These are phyloP conservation scores for Geotrichum reessii DNA, from an alignment of 1,139 yeast genomes.

Conservation along the genomic window DNA sequence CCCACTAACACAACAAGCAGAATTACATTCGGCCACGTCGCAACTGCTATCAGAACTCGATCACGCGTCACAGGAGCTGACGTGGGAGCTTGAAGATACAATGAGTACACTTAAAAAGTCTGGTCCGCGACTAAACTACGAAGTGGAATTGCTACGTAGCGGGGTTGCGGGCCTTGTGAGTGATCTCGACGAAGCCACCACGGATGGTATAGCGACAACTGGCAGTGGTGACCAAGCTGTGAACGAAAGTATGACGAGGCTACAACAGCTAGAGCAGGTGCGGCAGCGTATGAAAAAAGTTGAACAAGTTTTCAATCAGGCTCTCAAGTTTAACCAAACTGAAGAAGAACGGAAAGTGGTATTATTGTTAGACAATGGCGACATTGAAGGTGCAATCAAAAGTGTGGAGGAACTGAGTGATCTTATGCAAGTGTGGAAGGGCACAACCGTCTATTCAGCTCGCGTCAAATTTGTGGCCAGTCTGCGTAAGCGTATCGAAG, in stretches of 20 bases:
- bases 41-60: conserved; percentile 35
- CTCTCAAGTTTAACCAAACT: conserved; percentile 22
- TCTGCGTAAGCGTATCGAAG: conserved; percentile 28
- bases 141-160: conserved; percentile 33
- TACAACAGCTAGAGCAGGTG: conserved; percentile 30
- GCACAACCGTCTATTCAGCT: conserved; percentile 26
- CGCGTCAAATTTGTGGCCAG: conserved; percentile 26
- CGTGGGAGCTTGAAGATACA: conserved; percentile 30
- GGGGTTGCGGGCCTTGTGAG: conserved; percentile 30
- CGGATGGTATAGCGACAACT: conserved; percentile 11
- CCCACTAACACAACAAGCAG: conserved; percentile 26
- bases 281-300: conserved; percentile 30
- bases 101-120: conserved; percentile 30
- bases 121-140: conserved; percentile 34
- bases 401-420: conserved; percentile 24
- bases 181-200: conserved; percentile 25
- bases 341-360: conserved; percentile 26
- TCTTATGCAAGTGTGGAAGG: conserved; percentile 32
- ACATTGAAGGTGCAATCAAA: conserved; percentile 25
- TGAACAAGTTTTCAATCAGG: conserved; percentile 29
- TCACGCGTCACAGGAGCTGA: conserved; percentile 32
- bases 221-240: not conserved
- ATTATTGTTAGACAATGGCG: conserved; percentile 22
- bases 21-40: conserved; percentile 32
- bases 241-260: conserved; percentile 19